Percentiles rank a stretch among this genome's conserved stretches.
Evolutionary conservation across 1,139 yeast species (phyloP).

Genomic region (Yarrowia galli): DNA sequence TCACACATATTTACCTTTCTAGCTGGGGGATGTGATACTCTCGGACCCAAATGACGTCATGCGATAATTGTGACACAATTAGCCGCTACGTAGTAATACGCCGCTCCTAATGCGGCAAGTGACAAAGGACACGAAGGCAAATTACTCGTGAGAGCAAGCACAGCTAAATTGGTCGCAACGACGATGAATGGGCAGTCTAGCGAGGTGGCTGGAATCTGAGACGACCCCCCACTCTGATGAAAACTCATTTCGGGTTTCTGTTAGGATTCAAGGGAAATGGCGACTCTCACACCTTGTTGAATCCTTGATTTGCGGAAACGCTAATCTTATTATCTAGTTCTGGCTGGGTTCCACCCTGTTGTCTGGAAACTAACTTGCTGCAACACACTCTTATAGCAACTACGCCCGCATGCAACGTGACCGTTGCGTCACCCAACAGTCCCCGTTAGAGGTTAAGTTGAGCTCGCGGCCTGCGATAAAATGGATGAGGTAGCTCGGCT

Average conservation of each 20-base stretch:
- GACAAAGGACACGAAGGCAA: not conserved
- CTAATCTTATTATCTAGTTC: conserved; percentile 1
- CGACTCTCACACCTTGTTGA: not conserved
- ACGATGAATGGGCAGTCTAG: not conserved
- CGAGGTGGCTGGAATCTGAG: not conserved
- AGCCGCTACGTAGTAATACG: conserved; percentile 10
- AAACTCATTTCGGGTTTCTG: conserved; percentile 1
- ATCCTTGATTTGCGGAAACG: conserved; percentile 15
- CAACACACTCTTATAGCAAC: conserved; percentile 29
- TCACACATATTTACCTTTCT: not conserved
- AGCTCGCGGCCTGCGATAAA: not conserved
- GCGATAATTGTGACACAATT: conserved; percentile 1
- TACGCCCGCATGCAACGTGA: conserved; percentile 34
- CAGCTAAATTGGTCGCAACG: no score
- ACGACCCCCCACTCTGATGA: conserved; percentile 11
- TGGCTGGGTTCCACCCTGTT: conserved; percentile 22
- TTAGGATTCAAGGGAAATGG: conserved; percentile 4
- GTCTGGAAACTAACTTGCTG: conserved; percentile 7
- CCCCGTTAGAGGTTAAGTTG: conserved; percentile 22
- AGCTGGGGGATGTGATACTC: not conserved
- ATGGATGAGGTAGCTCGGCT: not conserved
- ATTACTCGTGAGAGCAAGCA: not conserved
- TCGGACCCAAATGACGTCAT: conserved; percentile 8
- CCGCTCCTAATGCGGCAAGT: not conserved
- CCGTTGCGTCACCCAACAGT: conserved; percentile 29